These are phyloP conservation scores for Fusarium abutilonis DNA, from an alignment of 2,329 filamentous ascomycete species.

Conservation along the genomic window DNA sequence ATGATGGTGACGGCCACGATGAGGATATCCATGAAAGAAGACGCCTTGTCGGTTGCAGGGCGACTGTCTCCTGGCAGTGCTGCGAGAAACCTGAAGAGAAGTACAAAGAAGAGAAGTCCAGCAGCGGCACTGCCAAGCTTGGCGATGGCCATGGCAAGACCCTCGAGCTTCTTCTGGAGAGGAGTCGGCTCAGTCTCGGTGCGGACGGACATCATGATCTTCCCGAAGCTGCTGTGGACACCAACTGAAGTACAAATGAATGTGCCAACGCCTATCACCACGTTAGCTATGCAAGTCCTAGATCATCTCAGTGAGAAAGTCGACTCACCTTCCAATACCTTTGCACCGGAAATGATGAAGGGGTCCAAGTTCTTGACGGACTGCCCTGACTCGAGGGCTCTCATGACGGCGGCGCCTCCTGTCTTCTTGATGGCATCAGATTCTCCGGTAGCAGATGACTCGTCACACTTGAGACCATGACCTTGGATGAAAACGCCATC, in stretches of 20 bases:
- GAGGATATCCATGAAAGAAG: constrained; percentile 78
- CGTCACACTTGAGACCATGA: constrained; percentile 25
- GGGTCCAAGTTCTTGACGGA: constrained; percentile 76
- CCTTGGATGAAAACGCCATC: constrained; percentile 26
- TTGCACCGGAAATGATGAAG: constrained; percentile 86
- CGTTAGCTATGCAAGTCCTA: too few species aligned
- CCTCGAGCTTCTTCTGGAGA: constrained; percentile 78
- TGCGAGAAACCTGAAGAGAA: constrained; percentile 86
- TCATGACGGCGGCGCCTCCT: constrained; percentile 60
- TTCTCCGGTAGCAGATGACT: constrained; percentile 70
- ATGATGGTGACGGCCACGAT: constrained; percentile 83
- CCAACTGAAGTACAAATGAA: constrained; percentile 79
- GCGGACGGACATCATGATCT: constrained; percentile 77
- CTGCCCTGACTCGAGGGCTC: constrained; percentile 74
- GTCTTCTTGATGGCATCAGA: constrained; percentile 78
- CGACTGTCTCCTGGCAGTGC: constrained; percentile 64
- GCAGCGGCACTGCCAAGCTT: constrained; percentile 81
- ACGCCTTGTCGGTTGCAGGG: constrained; percentile 76
- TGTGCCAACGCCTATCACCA: constrained; percentile 58
- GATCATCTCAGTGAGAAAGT: too few species aligned
- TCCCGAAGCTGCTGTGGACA: constrained; percentile 77
- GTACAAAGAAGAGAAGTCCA: constrained; percentile 81
- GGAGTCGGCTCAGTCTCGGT: constrained; percentile 80
- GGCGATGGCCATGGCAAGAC: constrained; percentile 79
- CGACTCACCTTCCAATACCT: constrained; percentile 72